Evolutionary conservation across 2,329 filamentous ascomycete genomes (phyloP).

Genomic region (Diaporthe ilicicola): DNA sequence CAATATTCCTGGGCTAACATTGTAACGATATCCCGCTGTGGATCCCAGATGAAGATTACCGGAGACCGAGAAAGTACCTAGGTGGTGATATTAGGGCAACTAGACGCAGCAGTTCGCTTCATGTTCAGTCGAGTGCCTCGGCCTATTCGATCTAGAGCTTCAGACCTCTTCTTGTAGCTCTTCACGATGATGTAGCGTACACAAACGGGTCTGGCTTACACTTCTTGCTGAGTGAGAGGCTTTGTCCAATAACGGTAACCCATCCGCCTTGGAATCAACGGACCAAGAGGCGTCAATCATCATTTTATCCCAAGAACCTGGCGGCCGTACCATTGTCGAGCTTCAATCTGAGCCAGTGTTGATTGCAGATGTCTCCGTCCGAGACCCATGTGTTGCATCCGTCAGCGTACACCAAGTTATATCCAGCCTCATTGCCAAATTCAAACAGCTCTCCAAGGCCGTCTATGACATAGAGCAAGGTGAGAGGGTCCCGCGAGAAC

Average conservation of each 20-base stretch:
- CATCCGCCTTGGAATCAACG: not conserved
- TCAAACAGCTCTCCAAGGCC: slow-evolving; percentile 48
- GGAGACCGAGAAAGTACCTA: too few species aligned
- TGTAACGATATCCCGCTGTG: too few species aligned
- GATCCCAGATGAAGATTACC: too few species aligned
- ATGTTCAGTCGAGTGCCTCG: too few species aligned
- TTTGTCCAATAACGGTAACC: not conserved
- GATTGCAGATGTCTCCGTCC: slow-evolving; percentile 45
- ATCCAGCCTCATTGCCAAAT: slow-evolving; percentile 48
- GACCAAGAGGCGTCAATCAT: not conserved
- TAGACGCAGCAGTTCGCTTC: too few species aligned
- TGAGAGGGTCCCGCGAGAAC: slow-evolving; percentile 53
- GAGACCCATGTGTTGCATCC: slow-evolving; percentile 54
- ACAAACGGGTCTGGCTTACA: not conserved
- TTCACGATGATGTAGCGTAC: not conserved
- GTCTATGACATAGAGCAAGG: slow-evolving; percentile 49
- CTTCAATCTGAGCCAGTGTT: slow-evolving; percentile 50
- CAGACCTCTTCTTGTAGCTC: not conserved
- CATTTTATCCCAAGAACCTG: not conserved
- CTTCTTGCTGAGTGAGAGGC: not conserved
- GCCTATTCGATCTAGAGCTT: too few species aligned
- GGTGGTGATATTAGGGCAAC: too few species aligned
- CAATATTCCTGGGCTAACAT: too few species aligned
- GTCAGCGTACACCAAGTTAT: slow-evolving; percentile 49
- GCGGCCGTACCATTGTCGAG: slow-evolving; percentile 37